These are phyloP conservation scores for Cyberlindnera suaveolens DNA, from an alignment of 805 yeast genomes.

Conservation along the genomic window DNA sequence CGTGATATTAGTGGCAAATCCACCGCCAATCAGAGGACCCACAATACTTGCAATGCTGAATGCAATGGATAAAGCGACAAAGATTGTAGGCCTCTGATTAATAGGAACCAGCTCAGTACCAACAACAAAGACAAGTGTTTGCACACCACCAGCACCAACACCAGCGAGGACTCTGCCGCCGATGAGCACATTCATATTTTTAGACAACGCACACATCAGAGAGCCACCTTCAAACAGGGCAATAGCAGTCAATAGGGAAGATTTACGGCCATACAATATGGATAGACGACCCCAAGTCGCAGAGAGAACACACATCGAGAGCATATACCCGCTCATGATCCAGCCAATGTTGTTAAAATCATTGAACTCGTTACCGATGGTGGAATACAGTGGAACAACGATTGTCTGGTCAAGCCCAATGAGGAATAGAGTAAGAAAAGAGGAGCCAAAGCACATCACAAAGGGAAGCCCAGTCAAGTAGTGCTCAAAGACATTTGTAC, in stretches of 20 bases:
- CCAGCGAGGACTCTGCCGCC: slow-evolving; percentile 72
- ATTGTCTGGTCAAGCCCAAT: slow-evolving; percentile 5
- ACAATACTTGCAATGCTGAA: slow-evolving; percentile 45
- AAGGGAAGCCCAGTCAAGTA: slow-evolving; percentile 11
- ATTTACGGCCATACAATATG: slow-evolving; percentile 51
- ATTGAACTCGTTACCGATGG: slow-evolving; percentile 43
- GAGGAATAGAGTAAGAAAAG: slow-evolving; percentile 16
- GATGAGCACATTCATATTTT: slow-evolving; percentile 52
- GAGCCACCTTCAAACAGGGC: slow-evolving; percentile 57
- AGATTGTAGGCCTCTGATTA: slow-evolving; percentile 16
- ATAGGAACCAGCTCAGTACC: slow-evolving; percentile 43
- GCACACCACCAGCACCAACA: slow-evolving; percentile 67
- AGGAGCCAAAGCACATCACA: slow-evolving; percentile 12
- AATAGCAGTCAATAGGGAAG: slow-evolving; percentile 41
- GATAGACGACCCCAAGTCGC: slow-evolving; percentile 55
- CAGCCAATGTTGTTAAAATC: slow-evolving; percentile 50
- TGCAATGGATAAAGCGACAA: slow-evolving; percentile 20
- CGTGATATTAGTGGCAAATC: slow-evolving; percentile 46
- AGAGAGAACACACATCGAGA: slow-evolving; percentile 47
- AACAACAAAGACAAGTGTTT: slow-evolving; percentile 49
- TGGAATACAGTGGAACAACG: slow-evolving; percentile 6
- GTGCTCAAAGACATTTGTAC: slow-evolving; percentile 17
- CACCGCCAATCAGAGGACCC: slow-evolving; percentile 69
- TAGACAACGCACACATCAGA: slow-evolving; percentile 48
- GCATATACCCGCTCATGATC: slow-evolving; percentile 48